phyloP scores from a whole-genome alignment of 345 rosid genomes.

The Eucalyptus grandis region DNA sequence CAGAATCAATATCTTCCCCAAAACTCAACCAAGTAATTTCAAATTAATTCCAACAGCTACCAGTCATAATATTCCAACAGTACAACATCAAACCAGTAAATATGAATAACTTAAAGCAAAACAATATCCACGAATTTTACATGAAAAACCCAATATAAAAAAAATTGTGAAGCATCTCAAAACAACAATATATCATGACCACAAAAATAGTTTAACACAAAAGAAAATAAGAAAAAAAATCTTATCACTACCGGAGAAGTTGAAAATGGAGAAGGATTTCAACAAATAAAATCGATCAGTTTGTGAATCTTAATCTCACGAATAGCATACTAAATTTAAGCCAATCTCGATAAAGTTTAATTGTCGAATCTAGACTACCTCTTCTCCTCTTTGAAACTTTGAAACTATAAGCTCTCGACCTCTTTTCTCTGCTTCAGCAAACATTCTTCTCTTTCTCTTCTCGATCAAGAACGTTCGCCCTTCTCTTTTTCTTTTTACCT shows the following conservation, averaged over 20 bases:
- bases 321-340: not conserved
- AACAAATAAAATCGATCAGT: not conserved
- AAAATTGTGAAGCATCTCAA: not conserved
- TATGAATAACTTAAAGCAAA: not conserved
- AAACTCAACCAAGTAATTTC: not conserved
- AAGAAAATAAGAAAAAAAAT: accelerated
- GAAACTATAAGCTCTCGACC: not conserved
- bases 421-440: not conserved
- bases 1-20: not conserved
- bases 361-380: not conserved
- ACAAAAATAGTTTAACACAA: not conserved
- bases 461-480: not conserved
- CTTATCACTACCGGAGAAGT: not conserved
- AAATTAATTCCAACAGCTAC: not conserved
- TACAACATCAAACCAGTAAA: not conserved
- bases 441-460: not conserved
- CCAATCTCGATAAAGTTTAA: not conserved
- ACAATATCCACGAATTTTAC: not conserved
- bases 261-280: not conserved
- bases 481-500: not conserved
- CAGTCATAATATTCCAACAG: not conserved
- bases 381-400: not conserved
- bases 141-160: not conserved
- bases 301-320: not conserved
- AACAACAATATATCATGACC: not conserved